Conservation (phyloP, 164 flowering plant species). For the Chloranthus sessilifolius region DNA sequence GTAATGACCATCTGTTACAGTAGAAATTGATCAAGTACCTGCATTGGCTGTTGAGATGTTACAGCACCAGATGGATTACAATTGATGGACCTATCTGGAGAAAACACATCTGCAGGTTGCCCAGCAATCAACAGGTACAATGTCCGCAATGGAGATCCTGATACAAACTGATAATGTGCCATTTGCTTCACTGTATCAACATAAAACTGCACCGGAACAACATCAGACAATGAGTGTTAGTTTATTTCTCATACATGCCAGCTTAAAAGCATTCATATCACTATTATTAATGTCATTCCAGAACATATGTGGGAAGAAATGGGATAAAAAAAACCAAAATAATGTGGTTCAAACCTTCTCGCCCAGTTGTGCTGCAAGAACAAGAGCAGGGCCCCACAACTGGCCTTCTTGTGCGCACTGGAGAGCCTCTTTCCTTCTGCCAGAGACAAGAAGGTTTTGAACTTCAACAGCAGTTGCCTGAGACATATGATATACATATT, state of each 20-base stretch:
- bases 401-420: conserved; percentile 92
- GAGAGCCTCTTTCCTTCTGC: conserved; percentile 82
- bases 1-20: too few species aligned
- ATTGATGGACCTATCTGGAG: conserved; percentile 23
- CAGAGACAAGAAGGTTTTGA: conserved; percentile 89
- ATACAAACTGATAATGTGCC: conserved; percentile 72
- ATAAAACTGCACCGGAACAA: conserved; percentile 58
- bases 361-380: conserved; percentile 89
- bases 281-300: background rate
- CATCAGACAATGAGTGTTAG: conserved; percentile 1
- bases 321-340: background rate
- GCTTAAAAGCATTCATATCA: background rate
- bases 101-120: conserved; percentile 88
- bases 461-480: conserved; percentile 92
- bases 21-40: conserved; percentile 54
- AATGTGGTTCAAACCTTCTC: conserved; percentile 50
- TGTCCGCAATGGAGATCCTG: conserved; percentile 93
- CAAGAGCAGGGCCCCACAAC: conserved; percentile 93
- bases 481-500: conserved; percentile 6
- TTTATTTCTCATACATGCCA: too few species aligned
- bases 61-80: conserved; percentile 22
- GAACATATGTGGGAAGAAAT: too few species aligned
- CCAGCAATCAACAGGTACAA: conserved; percentile 89
- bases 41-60: conserved; percentile 44
- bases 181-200: conserved; percentile 86